These are phyloP conservation scores for Tieghemostelium lacteum DNA, from an alignment of 78 protist species.

Conservation along the genomic window DNA sequence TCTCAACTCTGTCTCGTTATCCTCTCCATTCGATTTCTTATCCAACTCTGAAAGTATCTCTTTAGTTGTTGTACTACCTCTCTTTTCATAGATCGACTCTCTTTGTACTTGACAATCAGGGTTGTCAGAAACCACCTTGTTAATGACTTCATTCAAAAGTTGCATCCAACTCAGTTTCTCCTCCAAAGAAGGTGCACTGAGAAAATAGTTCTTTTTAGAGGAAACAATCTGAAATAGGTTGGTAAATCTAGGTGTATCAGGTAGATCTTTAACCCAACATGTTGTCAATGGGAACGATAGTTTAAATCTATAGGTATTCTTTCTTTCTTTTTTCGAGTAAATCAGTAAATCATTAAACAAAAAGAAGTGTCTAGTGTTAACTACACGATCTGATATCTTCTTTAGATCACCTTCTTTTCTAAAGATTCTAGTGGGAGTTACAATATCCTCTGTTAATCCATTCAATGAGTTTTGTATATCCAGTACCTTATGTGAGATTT, in stretches of 20 bases:
- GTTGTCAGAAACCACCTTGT: conserved; percentile 30
- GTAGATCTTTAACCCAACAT: conserved; percentile 77
- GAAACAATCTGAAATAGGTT: conserved; percentile 60
- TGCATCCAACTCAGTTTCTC: conserved; percentile 60
- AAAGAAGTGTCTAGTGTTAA: conserved; percentile 67
- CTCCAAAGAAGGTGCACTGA: conserved; percentile 40
- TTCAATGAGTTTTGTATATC: conserved; percentile 51
- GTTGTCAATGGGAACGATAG: conserved; percentile 37
- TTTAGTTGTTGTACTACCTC: conserved; percentile 42
- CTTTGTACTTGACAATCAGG: conserved; percentile 31
- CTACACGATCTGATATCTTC: conserved; percentile 70
- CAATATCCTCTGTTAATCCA: conserved; percentile 53
- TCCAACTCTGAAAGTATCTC: conserved; percentile 30
- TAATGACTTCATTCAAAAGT: conserved; percentile 56
- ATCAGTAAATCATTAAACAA: conserved; percentile 52
- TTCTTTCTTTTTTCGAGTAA: conserved; percentile 45
- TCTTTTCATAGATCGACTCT: conserved; percentile 22
- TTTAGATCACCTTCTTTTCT: conserved; percentile 61
- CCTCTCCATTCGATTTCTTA: background rate
- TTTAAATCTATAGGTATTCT: conserved; percentile 33
- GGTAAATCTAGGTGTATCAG: conserved; percentile 25
- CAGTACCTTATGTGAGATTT: conserved; percentile 60
- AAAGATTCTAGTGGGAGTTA: conserved; percentile 44
- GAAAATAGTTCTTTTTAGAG: conserved; percentile 44
- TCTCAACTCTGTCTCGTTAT: conserved; percentile 7